phyloP scores from a whole-genome alignment of 1,284 basidiomycete genomes.

The Apiotrichum siamense region DNA sequence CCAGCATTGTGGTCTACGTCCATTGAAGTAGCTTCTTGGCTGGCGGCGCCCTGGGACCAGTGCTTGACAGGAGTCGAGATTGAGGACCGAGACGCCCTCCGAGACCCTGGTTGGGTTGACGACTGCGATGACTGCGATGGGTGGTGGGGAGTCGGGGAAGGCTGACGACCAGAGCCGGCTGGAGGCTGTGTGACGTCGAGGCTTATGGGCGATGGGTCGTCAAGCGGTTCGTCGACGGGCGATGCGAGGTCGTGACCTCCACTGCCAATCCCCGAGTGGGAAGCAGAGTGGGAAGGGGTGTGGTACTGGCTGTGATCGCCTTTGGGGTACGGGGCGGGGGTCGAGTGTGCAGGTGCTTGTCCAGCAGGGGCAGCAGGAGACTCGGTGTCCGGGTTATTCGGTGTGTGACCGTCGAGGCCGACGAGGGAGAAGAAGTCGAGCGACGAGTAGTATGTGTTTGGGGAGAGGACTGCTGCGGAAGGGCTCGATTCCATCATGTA shows the following conservation, averaged over 20 bases:
- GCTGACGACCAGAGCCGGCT: constrained; percentile 5
- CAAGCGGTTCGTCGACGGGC: constrained; percentile 5
- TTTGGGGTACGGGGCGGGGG: background rate
- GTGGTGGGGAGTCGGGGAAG: background rate
- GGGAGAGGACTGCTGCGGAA: background rate
- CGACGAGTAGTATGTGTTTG: constrained; percentile 7
- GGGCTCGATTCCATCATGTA: constrained; percentile 1
- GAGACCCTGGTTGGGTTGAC: background rate
- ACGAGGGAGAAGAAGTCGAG: constrained; percentile 20
- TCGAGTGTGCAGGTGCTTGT: background rate
- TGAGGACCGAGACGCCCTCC: background rate
- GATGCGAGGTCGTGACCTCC: background rate
- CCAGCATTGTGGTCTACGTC: background rate
- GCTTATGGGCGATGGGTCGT: constrained; percentile 18
- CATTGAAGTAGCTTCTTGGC: background rate
- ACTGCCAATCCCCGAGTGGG: background rate
- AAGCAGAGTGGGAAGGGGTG: background rate
- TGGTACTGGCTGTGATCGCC: background rate
- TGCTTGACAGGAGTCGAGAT: too few relatives aligned
- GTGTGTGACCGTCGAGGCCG: constrained; percentile 11
- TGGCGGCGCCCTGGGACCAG: too few relatives aligned
- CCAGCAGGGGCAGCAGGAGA: background rate
- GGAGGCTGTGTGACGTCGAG: constrained; percentile 10
- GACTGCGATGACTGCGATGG: background rate
- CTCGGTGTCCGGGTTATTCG: constrained; percentile 2